These are phyloP conservation scores for Coemansia sp. DNA, from an alignment of 192 early-diverging fungal genomes.

Conservation along the genomic window DNA sequence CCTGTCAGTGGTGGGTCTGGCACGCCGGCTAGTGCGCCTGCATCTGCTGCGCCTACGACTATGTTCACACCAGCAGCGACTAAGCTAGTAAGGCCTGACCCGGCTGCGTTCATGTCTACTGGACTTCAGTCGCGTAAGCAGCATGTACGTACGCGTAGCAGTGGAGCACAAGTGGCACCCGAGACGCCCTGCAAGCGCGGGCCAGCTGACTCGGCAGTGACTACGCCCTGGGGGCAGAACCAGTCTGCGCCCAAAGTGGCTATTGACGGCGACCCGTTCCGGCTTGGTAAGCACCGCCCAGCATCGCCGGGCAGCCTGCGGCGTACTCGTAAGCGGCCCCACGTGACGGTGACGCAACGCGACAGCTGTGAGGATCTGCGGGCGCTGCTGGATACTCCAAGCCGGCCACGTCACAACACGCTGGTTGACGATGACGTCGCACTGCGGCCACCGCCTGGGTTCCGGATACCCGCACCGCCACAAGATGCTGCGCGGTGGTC, in stretches of 20 bases:
- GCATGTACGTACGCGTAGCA: conserved; percentile 35
- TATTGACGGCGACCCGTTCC: conserved; percentile 30
- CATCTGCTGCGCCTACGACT: conserved; percentile 9
- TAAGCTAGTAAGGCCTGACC: conserved; percentile 58
- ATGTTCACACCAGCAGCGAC: conserved; percentile 57
- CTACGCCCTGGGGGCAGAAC: conserved; percentile 3
- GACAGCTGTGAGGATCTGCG: conserved; percentile 16
- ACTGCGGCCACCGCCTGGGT: conserved; percentile 34
- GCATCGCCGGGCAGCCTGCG: conserved; percentile 52
- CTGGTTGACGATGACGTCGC: conserved; percentile 48
- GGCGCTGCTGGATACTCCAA: conserved; percentile 40
- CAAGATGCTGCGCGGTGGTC: conserved; percentile 12
- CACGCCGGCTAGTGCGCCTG: conserved; percentile 16
- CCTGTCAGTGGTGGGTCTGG: conserved; percentile 24
- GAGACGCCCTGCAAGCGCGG: conserved; percentile 56
- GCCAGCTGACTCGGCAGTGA: neutral
- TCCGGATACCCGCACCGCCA: conserved; percentile 42
- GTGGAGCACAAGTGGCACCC: conserved; percentile 34
- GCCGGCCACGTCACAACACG: conserved; percentile 53
- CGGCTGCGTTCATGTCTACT: conserved; percentile 54
- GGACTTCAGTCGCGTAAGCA: conserved; percentile 58
- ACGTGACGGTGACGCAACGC: conserved; percentile 24
- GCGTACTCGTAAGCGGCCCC: conserved; percentile 51
- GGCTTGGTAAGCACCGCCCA: conserved; percentile 55
- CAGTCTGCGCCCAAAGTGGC: conserved; percentile 16